phyloP scores from a whole-genome alignment of 768 basidiomycete species.

The Tricholomella constricta region DNA sequence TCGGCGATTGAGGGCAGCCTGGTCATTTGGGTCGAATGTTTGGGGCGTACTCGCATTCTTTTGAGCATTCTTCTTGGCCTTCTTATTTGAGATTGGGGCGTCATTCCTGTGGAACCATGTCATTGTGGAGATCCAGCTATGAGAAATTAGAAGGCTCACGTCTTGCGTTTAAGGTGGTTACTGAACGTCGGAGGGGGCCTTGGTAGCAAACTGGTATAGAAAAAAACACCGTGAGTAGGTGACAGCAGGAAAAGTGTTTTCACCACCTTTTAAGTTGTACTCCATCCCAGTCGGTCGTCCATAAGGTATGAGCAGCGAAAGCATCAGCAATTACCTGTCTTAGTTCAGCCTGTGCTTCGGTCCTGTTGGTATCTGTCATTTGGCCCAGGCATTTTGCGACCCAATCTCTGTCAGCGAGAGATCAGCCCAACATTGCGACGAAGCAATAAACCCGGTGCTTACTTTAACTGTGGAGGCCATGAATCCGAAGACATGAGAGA shows the following conservation, averaged over 20 bases:
- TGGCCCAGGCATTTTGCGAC: conserved; percentile 91
- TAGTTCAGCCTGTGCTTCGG: conserved; percentile 89
- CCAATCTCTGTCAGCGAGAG: conserved; percentile 71
- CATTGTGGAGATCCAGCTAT: not conserved
- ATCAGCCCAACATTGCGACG: conserved; percentile 12
- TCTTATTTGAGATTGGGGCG: conserved; percentile 43
- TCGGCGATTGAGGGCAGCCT: conserved; percentile 69
- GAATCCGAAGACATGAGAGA: conserved; percentile 69
- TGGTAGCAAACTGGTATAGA: conserved; percentile 44
- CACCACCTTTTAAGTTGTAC: conserved; percentile 84
- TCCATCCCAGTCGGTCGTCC: conserved; percentile 93
- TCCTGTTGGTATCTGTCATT: conserved; percentile 86
- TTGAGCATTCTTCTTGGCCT: conserved; percentile 33
- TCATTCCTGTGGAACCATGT: conserved; percentile 37
- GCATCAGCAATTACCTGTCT: conserved; percentile 96
- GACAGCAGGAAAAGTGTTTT: conserved; percentile 1
- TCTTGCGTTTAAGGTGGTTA: conserved; percentile 66
- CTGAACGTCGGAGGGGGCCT: conserved; percentile 54
- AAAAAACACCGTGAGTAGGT: not conserved
- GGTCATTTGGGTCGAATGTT: conserved; percentile 60
- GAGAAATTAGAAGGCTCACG: conserved; percentile 36
- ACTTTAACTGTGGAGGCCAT: conserved; percentile 84
- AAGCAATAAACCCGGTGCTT: conserved; percentile 20
- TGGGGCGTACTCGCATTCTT: conserved; percentile 18
- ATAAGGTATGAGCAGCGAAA: conserved; percentile 79